phyloP scores from a whole-genome alignment of 805 yeast genomes.

The Saccharomycopsis sp. region DNA sequence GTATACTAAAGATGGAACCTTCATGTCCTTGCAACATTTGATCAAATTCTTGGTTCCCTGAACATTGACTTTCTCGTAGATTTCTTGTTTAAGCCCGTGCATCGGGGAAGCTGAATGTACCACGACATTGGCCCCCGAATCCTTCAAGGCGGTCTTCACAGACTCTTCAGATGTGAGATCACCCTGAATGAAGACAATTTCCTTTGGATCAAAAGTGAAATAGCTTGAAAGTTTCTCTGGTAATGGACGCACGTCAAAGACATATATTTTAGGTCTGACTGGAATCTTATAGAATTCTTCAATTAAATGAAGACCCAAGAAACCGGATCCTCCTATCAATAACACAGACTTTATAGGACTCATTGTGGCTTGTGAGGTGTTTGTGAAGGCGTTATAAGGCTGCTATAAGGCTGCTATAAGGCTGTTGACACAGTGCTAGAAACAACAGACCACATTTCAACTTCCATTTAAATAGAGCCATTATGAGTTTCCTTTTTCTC shows the following conservation, averaged over 20 bases:
- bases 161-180: conserved; percentile 75
- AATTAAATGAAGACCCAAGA: conserved; percentile 83
- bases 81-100: conserved; percentile 76
- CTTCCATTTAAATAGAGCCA: no score
- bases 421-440: no score
- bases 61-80: conserved; percentile 86
- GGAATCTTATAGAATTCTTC: conserved; percentile 74
- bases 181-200: conserved; percentile 64
- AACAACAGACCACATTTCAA: no score
- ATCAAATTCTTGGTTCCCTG: conserved; percentile 78
- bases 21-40: conserved; percentile 47
- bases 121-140: conserved; percentile 60
- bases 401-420: no score
- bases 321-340: conserved; percentile 93
- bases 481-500: no score
- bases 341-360: conserved; percentile 40
- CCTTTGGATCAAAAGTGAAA: conserved; percentile 62
- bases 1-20: conserved; percentile 65
- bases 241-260: conserved; percentile 85
- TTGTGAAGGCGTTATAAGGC: no score
- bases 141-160: conserved; percentile 53
- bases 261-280: conserved; percentile 60
- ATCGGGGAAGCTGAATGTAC: conserved; percentile 97
- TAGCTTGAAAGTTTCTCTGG: conserved; percentile 66
- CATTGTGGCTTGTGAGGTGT: not conserved